Conservation (phyloP, 176 grass and related monocot species). For the Aegilops umbellulata region DNA sequence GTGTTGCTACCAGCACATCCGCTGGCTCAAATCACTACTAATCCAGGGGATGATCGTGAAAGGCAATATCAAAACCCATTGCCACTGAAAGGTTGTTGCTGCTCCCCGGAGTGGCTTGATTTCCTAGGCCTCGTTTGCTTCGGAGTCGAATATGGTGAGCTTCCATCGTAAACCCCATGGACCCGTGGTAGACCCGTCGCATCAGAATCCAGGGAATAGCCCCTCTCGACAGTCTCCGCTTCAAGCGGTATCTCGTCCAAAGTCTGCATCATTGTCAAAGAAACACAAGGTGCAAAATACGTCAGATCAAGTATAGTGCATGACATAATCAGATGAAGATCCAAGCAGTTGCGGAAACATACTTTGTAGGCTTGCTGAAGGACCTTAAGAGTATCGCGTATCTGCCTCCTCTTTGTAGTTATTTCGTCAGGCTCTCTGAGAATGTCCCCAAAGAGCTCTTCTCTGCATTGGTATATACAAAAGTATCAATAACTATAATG, state of each 20-base stretch:
- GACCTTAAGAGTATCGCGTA: slow-evolving; percentile 70
- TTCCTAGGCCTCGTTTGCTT: slow-evolving; percentile 59
- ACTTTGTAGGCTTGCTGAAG: slow-evolving; percentile 97
- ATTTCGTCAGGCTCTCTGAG: slow-evolving; percentile 95
- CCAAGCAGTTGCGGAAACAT: background rate
- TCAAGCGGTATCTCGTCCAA: slow-evolving; percentile 97
- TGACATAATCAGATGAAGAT: background rate
- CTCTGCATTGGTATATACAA: slow-evolving; percentile 43
- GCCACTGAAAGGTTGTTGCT: slow-evolving; percentile 41
- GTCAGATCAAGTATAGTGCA: background rate
- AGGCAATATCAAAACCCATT: slow-evolving; percentile 64
- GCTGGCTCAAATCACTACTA: slow-evolving; percentile 34
- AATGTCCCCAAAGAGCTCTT: slow-evolving; percentile 74
- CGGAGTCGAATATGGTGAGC: slow-evolving; percentile 48
- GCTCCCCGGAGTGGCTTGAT: slow-evolving; percentile 67
- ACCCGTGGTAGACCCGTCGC: slow-evolving; percentile 61
- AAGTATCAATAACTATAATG: slow-evolving; percentile 3
- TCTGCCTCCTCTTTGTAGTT: slow-evolving; percentile 75
- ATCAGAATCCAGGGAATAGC: slow-evolving; percentile 67
- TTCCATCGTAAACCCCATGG: slow-evolving; percentile 50
- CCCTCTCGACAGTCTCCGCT: slow-evolving; percentile 85
- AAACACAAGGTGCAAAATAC: background rate
- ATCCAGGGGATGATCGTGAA: slow-evolving; percentile 14
- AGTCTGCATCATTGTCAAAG: slow-evolving; percentile 60
- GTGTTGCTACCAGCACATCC: slow-evolving; percentile 33